Percentiles rank a stretch among this genome's conserved stretches.
Evolutionary conservation across 805 yeast species (phyloP).

Genomic region (Cephaloascus fragrans): DNA sequence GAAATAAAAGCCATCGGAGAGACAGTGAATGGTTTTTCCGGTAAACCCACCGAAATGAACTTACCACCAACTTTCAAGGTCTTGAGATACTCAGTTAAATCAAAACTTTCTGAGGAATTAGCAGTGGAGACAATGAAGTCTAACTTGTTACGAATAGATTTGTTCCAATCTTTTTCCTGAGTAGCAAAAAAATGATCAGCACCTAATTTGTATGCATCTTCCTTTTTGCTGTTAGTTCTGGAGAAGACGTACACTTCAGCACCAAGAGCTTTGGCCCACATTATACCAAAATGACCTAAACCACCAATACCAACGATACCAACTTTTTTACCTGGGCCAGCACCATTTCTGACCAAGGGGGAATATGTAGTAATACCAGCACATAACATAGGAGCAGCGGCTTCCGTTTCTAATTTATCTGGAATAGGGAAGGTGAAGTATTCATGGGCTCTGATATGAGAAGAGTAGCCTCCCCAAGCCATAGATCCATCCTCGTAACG

Average conservation of each 20-base stretch:
- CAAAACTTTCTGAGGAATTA: conserved; percentile 38
- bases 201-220: conserved; percentile 21
- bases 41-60: conserved; percentile 60
- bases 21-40: conserved; percentile 35
- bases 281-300: conserved; percentile 17
- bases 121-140: conserved; percentile 48
- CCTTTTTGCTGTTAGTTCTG: conserved; percentile 16
- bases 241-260: conserved; percentile 15
- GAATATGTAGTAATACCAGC: conserved; percentile 13
- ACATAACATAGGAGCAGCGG: conserved; percentile 11
- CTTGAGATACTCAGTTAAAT: conserved; percentile 35
- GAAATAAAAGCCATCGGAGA: conserved; percentile 29
- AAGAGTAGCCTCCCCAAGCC: conserved; percentile 41
- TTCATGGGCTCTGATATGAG: conserved; percentile 55
- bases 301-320: conserved; percentile 17
- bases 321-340: conserved; percentile 10
- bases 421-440: conserved; percentile 59
- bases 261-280: conserved; percentile 15
- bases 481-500: conserved; percentile 11
- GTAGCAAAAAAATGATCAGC: conserved; percentile 10
- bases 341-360: conserved; percentile 11
- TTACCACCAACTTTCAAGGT: conserved; percentile 48
- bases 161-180: conserved; percentile 19
- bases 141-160: conserved; percentile 18
- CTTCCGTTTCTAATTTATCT: conserved; percentile 10